Evolutionary conservation across 2,329 filamentous ascomycete genomes (phyloP), one percentile per base, ranked within the genome.

Genomic region (Phialemoniopsis sp.): DNA sequence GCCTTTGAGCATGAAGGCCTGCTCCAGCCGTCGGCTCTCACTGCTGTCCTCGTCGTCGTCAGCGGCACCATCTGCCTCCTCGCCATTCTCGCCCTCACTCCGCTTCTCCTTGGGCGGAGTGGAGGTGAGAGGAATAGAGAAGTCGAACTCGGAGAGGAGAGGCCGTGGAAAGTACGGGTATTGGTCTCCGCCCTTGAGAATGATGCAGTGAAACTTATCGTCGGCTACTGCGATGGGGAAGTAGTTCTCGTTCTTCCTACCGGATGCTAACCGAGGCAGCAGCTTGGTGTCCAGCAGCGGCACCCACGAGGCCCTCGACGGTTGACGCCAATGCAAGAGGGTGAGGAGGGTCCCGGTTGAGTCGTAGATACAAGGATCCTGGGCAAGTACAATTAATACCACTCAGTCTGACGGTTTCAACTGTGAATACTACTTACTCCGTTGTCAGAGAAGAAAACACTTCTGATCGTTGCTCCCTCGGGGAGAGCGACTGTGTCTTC

Each of bases 361-460:
- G 61, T 97, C 93, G 62, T 97, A 98, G 42, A 97, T 90, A 60
- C 89, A 96, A 7, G 93, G 93, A 53, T 98, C 90, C 84, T 89
- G 46, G 17, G 4, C n/a, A 15, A 26, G 35, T 21, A 21, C 13
- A 28, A 17, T 34, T 15, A 15, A 33, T 40, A 36, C 33, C 34
- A 4, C 21, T 10, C 6, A 26, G 6, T 8, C n/a, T 3, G 36
- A n/a, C 18, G 19, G 13, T 13, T n/a, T n/a, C 5, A 29, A 30
- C 8, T 13, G 10, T 34, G 17, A 15, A n/a, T 9, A 10, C 13
- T 17, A 69, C 82, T 64, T 71, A 89, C 85, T n/a, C 93, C 93
- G 43, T 77, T 79, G 54, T 94, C 87, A 13, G 89, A 94, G 63
- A 95, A 98, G 70, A 97, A 95, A 30, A 95, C 84, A 42, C 79